Conservation (phyloP, 331 rosid genomes). For the Malus hybrid region DNA sequence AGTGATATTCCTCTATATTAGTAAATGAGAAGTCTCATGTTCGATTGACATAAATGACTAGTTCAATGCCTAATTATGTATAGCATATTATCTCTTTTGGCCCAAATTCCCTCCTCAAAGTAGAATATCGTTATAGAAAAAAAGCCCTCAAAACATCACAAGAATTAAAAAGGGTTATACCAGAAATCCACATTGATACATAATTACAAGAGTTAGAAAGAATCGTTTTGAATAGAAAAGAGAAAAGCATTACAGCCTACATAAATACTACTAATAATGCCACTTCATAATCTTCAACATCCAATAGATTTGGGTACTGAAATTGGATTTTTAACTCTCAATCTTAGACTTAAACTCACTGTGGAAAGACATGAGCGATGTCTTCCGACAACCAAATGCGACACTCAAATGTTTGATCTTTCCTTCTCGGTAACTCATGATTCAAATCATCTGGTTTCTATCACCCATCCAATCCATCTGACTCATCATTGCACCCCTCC, state of each 20-base stretch:
- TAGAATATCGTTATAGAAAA: no score
- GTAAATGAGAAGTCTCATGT: no score
- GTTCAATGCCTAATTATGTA: no score
- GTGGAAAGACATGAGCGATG: constrained; percentile 46
- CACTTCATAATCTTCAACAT: constrained; percentile 8
- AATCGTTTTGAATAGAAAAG: not conserved
- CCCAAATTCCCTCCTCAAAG: no score
- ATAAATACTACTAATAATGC: constrained; percentile 13
- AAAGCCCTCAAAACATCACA: no score
- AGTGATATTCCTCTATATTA: no score
- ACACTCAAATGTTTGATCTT: no score
- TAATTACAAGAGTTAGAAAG: not conserved
- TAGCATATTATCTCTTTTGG: no score
- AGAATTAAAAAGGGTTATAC: no score
- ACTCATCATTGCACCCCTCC: no score
- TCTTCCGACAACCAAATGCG: constrained; percentile 62
- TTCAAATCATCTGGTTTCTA: constrained; percentile 26
- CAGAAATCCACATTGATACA: not conserved
- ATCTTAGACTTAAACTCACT: constrained; percentile 47
- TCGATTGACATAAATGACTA: no score
- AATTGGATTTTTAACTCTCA: constrained; percentile 41
- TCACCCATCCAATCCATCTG: no score
- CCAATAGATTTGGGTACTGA: constrained; percentile 42
- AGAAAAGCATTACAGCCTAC: constrained; percentile 1
- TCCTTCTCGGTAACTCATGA: constrained; percentile 42